phyloP scores from a whole-genome alignment of 1,284 basidiomycete species.

The Apiotrichum domesticum region DNA sequence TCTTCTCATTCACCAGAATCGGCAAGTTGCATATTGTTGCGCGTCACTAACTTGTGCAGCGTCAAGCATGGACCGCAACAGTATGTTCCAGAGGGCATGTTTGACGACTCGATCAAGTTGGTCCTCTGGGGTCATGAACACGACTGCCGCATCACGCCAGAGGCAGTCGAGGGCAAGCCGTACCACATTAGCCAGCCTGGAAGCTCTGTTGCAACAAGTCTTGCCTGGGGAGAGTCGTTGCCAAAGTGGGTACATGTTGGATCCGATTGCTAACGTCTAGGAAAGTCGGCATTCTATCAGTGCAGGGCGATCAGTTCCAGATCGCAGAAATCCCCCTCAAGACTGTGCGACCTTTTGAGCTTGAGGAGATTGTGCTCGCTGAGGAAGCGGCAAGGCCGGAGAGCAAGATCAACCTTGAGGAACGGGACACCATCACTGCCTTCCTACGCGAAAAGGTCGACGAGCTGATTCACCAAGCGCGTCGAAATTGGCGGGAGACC shows the following conservation, averaged over 20 bases:
- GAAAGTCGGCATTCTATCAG: constrained; percentile 77
- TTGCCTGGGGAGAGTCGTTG: constrained; percentile 81
- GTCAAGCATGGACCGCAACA: constrained; percentile 90
- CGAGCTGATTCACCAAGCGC: constrained; percentile 68
- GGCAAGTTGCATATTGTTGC: constrained; percentile 52
- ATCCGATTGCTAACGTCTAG: constrained; percentile 46
- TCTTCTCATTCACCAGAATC: constrained; percentile 88
- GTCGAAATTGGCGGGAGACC: constrained; percentile 69
- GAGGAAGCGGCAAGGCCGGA: constrained; percentile 67
- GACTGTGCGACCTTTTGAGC: constrained; percentile 91
- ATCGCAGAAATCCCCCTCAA: constrained; percentile 78
- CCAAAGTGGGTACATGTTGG: constrained; percentile 60
- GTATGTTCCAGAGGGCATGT: constrained; percentile 90
- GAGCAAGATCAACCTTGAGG: constrained; percentile 62
- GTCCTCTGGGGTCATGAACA: constrained; percentile 99
- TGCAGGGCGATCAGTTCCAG: constrained; percentile 80
- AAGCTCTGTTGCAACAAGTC: constrained; percentile 85
- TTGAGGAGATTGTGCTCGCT: constrained; percentile 70
- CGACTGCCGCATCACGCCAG: constrained; percentile 87
- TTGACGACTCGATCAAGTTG: constrained; percentile 88
- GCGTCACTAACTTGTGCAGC: constrained; percentile 47
- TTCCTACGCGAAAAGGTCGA: constrained; percentile 72
- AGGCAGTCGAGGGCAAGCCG: constrained; percentile 80
- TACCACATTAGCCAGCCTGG: constrained; percentile 95
- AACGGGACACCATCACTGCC: constrained; percentile 73